Percentiles rank a stretch among this genome's conserved stretches.
These are phyloP conservation scores for Isoetes engelmannii DNA, from an alignment of 83 land plant genomes.

Conservation along the genomic window DNA sequence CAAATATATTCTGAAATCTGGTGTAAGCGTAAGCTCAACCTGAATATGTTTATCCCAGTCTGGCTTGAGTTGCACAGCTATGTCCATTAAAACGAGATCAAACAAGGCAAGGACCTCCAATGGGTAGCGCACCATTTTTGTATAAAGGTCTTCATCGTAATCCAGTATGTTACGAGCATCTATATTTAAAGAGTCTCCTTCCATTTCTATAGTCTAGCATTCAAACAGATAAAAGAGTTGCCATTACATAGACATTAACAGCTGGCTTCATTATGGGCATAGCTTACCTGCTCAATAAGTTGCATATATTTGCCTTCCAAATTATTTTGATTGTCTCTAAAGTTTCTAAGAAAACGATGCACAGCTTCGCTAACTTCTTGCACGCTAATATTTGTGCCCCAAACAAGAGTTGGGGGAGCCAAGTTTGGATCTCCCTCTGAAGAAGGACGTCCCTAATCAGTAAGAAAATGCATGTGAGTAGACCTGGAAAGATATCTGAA, in stretches of 20 bases:
- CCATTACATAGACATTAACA: not conserved
- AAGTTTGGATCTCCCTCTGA: conserved; percentile 37
- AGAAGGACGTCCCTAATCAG: conserved; percentile 25
- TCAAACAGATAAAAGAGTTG: not conserved
- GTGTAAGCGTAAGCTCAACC: conserved; percentile 15
- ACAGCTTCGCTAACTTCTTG: conserved; percentile 77
- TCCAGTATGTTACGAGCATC: conserved; percentile 69
- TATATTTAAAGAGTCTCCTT: conserved; percentile 71
- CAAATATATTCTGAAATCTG: not conserved
- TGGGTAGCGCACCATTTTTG: conserved; percentile 80
- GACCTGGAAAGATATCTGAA: not conserved
- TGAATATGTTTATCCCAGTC: conserved; percentile 69
- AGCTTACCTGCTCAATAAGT: conserved; percentile 41
- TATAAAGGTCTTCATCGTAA: conserved; percentile 74
- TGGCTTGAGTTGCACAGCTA: conserved; percentile 49
- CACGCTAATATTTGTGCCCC: conserved; percentile 94
- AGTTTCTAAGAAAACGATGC: conserved; percentile 58
- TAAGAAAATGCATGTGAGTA: not conserved
- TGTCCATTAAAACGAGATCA: conserved; percentile 72
- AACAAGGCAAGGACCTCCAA: conserved; percentile 86
- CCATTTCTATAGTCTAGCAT: conserved; percentile 48
- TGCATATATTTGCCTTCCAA: conserved; percentile 67
- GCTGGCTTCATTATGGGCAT: not conserved
- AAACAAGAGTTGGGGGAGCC: conserved; percentile 58
- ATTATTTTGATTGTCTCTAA: conserved; percentile 35